phyloP scores from a whole-genome alignment of 1,284 basidiomycete species.

The Vanrija sp. region DNA sequence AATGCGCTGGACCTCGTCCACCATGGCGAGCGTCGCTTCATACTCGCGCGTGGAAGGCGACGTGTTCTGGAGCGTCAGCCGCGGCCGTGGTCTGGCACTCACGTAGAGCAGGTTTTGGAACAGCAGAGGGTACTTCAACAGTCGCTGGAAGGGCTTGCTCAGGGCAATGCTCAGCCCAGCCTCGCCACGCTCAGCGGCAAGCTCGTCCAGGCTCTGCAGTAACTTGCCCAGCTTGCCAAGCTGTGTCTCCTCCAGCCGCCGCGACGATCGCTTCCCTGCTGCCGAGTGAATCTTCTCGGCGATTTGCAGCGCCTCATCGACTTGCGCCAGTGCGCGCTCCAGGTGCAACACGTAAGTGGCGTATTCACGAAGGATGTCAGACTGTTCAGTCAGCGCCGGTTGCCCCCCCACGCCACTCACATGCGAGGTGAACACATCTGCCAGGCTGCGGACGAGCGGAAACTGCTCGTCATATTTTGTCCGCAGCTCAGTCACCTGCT shows the following conservation, averaged over 20 bases:
- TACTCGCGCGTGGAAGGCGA: slow-evolving; percentile 97
- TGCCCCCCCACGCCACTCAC: slow-evolving; percentile 54
- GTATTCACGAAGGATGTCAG: slow-evolving; percentile 86
- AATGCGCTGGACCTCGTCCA: slow-evolving; percentile 91
- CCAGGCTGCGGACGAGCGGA: slow-evolving; percentile 81
- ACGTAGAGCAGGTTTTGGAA: slow-evolving; percentile 94
- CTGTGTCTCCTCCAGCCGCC: slow-evolving; percentile 17
- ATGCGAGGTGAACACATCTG: slow-evolving; percentile 88
- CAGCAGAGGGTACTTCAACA: slow-evolving; percentile 93
- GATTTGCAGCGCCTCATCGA: slow-evolving; percentile 64
- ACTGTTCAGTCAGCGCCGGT: slow-evolving; percentile 53
- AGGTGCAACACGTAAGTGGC: slow-evolving; percentile 86
- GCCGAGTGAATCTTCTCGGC: slow-evolving; percentile 62
- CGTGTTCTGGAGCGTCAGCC: slow-evolving; percentile 55
- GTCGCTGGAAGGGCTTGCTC: slow-evolving; percentile 92
- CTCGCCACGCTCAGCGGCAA: slow-evolving; percentile 79
- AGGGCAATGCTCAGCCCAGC: slow-evolving; percentile 88
- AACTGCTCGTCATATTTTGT: slow-evolving; percentile 90
- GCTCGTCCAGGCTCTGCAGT: slow-evolving; percentile 63
- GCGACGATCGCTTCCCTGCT: slow-evolving; percentile 50
- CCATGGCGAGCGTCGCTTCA: slow-evolving; percentile 91
- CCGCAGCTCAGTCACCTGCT: slow-evolving; percentile 71
- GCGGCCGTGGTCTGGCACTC: not conserved
- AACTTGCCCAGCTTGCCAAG: slow-evolving; percentile 18
- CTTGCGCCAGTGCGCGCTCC: slow-evolving; percentile 79